Conservation (phyloP, 228 moss, liverwort and hornwort species). For the Sphagnum fallax region DNA sequence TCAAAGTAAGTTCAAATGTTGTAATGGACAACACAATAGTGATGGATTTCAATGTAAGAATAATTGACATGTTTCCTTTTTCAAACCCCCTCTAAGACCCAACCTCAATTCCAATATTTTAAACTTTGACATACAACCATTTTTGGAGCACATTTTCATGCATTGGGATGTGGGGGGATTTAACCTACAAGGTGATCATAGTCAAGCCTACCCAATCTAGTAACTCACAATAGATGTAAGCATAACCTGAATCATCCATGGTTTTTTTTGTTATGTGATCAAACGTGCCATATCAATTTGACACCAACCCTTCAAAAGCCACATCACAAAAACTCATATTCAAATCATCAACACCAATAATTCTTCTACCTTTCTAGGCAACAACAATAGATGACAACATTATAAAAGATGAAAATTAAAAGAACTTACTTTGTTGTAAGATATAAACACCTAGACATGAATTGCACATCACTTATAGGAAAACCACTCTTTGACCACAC, state of each 20-base stretch:
- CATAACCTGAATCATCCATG: neutral
- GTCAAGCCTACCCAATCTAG: neutral
- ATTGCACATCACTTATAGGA: too few species aligned
- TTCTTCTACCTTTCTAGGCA: too few species aligned
- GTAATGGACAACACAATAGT: neutral
- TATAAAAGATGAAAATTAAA: too few species aligned
- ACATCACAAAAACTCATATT: neutral
- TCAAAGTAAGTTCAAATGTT: neutral
- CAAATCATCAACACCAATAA: neutral
- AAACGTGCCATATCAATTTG: neutral
- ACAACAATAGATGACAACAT: too few species aligned
- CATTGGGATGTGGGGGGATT: neutral
- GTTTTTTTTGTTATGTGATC: neutral
- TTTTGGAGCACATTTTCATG: neutral
- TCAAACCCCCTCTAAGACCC: neutral
- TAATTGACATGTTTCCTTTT: neutral
- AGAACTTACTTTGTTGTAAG: too few species aligned
- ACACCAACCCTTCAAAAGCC: neutral
- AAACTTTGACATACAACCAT: neutral
- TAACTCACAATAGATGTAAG: neutral
- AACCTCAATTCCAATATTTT: neutral
- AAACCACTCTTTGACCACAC: too few species aligned
- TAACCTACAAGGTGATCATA: neutral
- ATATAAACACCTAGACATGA: too few species aligned
- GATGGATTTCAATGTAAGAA: neutral